A percentile compares a stretch with the other conserved stretches of the same genome.
phyloP scores from a whole-genome alignment of 139 green algal species.

The Zygnema cylindricum region DNA sequence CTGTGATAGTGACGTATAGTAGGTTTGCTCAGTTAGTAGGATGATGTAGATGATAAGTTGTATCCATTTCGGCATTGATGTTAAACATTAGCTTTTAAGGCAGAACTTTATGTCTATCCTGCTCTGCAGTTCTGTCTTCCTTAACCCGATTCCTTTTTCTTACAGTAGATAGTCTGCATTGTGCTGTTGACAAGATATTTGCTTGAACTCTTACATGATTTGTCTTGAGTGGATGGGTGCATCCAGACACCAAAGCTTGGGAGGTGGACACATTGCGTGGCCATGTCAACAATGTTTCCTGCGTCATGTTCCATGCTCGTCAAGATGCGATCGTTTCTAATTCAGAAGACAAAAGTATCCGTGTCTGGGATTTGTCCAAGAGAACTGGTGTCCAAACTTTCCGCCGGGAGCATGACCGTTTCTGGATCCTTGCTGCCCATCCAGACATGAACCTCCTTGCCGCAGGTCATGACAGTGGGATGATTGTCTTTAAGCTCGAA shows the following conservation, averaged over 20 bases:
- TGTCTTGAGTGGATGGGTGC: too few species aligned
- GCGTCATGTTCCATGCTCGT: constrained; percentile 97
- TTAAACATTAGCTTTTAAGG: too few species aligned
- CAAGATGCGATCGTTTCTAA: constrained; percentile 98
- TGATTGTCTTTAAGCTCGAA: constrained; percentile 99
- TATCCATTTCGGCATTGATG: too few species aligned
- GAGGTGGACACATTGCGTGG: constrained; percentile 98
- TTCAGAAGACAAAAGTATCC: constrained; percentile 97
- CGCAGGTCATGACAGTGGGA: constrained; percentile 97
- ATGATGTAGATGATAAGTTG: too few species aligned
- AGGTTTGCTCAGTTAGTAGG: too few species aligned
- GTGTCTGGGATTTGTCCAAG: constrained; percentile 99
- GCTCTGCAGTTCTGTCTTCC: too few species aligned
- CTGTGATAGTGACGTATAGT: too few species aligned
- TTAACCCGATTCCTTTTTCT: too few species aligned
- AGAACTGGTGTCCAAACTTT: constrained; percentile 97
- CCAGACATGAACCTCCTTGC: constrained; percentile 98
- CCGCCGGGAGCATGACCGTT: constrained; percentile 73
- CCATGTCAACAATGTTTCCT: constrained; percentile 99
- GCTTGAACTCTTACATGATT: too few species aligned
- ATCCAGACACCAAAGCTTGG: constrained; percentile 98
- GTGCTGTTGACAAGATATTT: too few species aligned
- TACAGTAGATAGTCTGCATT: too few species aligned
- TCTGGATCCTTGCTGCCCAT: constrained; percentile 92
- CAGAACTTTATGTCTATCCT: too few species aligned